A percentile compares a stretch with the other conserved stretches of the same genome.
phyloP scores from a whole-genome alignment of 345 rosid genomes.

The Gossypium thurberi region DNA sequence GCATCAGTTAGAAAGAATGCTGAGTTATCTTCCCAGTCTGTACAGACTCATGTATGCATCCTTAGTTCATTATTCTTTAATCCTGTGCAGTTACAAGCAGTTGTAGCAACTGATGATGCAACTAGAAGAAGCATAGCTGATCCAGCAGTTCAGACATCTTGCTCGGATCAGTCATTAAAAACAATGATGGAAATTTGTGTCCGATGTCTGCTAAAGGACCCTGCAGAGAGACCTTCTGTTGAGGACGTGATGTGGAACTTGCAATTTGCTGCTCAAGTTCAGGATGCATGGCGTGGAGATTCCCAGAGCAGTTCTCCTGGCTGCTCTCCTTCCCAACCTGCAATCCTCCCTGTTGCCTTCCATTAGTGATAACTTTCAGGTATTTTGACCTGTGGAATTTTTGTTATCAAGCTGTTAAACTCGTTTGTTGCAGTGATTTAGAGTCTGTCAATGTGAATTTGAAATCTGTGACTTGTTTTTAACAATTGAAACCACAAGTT shows the following conservation, averaged over 20 bases:
- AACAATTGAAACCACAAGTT: not conserved
- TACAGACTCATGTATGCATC: not conserved
- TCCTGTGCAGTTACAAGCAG: conserved; percentile 51
- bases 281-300: conserved; percentile 48
- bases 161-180: conserved; percentile 71
- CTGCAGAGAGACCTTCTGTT: conserved; percentile 62
- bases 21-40: not conserved
- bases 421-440: not conserved
- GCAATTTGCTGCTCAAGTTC: conserved; percentile 92
- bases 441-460: not conserved
- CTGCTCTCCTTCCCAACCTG: conserved; percentile 26
- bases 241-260: conserved; percentile 94
- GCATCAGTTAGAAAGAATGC: not conserved
- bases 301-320: conserved; percentile 59
- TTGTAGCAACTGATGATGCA: conserved; percentile 35
- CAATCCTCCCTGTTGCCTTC: conserved; percentile 19
- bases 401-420: not conserved
- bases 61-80: not conserved
- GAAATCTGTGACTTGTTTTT: not conserved
- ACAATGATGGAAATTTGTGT: conserved; percentile 72
- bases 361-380: conserved; percentile 20
- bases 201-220: conserved; percentile 60
- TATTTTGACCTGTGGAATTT: not conserved
- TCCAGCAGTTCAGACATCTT: conserved; percentile 45
- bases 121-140: conserved; percentile 64